Evolutionary conservation across 768 basidiomycete species (phyloP), one percentile per base, ranked within the genome.

Genomic region (Hysterangium stoloniferum): DNA sequence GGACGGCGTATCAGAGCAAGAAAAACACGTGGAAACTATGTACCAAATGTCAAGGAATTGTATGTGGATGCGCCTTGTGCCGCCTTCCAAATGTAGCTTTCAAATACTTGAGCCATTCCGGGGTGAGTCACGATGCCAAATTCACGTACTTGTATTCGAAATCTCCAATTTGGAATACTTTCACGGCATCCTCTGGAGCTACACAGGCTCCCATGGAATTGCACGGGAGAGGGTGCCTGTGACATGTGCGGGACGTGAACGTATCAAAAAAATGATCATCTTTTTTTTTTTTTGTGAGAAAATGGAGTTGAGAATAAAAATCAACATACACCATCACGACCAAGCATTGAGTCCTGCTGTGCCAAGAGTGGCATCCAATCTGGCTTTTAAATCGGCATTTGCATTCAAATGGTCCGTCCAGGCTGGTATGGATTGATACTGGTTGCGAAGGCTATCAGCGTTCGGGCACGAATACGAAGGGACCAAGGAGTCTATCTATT

Each of bases 201-300:
- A 77, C 66, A 52, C 74, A 76, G 0, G 58, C 58, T 3, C 71
- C 69, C 3, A 59, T 64, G 8, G 61, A 49, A 50, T 74, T 76
- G 52, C 74, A 76, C 0, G 74, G 74, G 12, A 76, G 59, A 0
- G 67, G 59, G 48, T 72, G 71, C 1, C 68, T 68, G 48, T 72
- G 59, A 54, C 74, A 76, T 1, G 71, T 74, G 41, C 75, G 61
- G 3, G 75, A 72, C 15, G 64, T 69, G 58, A 76, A 73, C n/a
- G 71, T 71, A 56, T 76, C 75, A 57, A 76, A 76, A 62, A 69
- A 76, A 51, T 75, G 75, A 49, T 76, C 71, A 53, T 73, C 71
- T 72, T 52, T 4, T 11, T 28, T 11, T 6, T 15, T 34, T 36
- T 11, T 28, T 46, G 19, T 27, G 6, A 32, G 28, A 36, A 15